Conservation (phyloP, 257 asterid genomes). For the Solanum rostratum region DNA sequence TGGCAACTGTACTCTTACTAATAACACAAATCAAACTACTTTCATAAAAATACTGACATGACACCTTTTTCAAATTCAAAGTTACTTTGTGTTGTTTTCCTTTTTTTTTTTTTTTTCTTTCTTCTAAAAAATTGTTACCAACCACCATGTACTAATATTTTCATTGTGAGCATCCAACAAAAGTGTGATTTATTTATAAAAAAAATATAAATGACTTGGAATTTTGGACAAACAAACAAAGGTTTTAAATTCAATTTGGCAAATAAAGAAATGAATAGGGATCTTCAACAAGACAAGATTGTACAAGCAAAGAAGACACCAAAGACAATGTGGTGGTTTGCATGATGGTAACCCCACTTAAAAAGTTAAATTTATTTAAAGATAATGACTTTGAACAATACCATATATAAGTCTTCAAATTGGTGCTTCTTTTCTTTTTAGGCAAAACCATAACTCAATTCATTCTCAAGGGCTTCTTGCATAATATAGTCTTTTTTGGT, state of each 20-base stretch:
- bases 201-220: not conserved
- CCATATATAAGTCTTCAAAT: not conserved
- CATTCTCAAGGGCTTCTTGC: not conserved
- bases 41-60: not conserved
- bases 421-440: not conserved
- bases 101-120: not conserved
- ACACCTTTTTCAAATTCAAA: not conserved
- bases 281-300: not conserved
- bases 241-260: not conserved
- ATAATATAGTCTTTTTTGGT: not conserved
- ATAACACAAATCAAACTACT: not conserved
- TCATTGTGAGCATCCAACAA: not conserved
- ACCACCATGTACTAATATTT: not conserved
- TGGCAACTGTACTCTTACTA: not conserved
- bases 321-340: not conserved
- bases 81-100: too few relatives aligned
- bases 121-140: not conserved
- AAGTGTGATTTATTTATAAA: not conserved
- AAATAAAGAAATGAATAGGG: not conserved
- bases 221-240: not conserved
- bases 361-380: not conserved
- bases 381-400: not conserved
- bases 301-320: not conserved
- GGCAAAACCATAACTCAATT: not conserved
- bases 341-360: constrained; percentile 1